Base-by-base conservation (phyloP, 129 eudicot species). In the Chrysanthemum lavandulifolium region DNA sequence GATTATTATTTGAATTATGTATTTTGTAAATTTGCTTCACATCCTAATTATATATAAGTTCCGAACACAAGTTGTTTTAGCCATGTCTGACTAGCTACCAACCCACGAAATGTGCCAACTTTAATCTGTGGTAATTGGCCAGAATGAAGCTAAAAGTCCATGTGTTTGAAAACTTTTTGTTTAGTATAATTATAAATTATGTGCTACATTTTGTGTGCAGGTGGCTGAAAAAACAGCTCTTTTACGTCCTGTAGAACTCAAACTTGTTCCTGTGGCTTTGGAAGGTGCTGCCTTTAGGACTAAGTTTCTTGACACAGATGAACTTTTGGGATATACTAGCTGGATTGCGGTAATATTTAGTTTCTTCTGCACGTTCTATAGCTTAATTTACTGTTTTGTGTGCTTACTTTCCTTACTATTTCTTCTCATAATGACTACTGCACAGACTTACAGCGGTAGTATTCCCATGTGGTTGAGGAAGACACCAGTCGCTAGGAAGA, bases 161-260 rank as follows among this genome's bases (percentile, higher is more conserved):
- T 65, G 69, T 43, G 3, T 69, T 69, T 33, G 59, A 53, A 29
- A 65, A 19, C 62, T 23, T 23, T 54, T 65, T 45, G 45, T 36
- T 1, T 6, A 6, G 47, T 40, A 7, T 40, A 40, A 40, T 40
- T 40, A 8, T 40, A 40, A 40, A 40, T 40, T 6, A 40, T 40
- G 10, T 40, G 47, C 47, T 65, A 55, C 18, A 43, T 78, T 54
- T 43, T 78, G 9, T 71, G 68, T 78, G 75, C 84, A 93, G 98
- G 98, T 93, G 78, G 97, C 96, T 73, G 97, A 93, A 72, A 93
- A 93, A 82, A 93, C 98, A 2, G 85, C 96, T 73, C 82, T 84
- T 80, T 74, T 93, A 74, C 95, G 90, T 70, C 95, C 98, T 14
- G 61, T 77, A 31, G 97, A 93, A 78, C 87, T 93, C 67, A 82